Conservation (phyloP, 495 filamentous ascomycete species). For the Filosporella fistucella region DNA sequence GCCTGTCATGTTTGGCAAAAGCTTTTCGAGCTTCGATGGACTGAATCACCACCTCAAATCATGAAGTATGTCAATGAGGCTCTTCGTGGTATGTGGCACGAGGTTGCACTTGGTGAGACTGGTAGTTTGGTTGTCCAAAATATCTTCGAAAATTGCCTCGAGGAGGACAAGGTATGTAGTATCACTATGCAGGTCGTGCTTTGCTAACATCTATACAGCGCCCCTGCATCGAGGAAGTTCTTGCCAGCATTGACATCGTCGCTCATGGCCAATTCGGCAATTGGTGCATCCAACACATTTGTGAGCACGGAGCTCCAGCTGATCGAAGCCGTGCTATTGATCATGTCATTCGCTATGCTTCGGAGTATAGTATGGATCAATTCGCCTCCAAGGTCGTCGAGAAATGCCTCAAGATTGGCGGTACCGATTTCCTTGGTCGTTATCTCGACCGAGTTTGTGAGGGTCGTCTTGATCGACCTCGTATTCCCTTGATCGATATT, state of each 20-base stretch:
- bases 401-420: slow-evolving; percentile 97
- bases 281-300: slow-evolving; percentile 99
- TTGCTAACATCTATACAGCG: slow-evolving; percentile 48
- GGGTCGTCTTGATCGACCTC: slow-evolving; percentile 82
- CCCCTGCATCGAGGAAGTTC: slow-evolving; percentile 92
- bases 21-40: slow-evolving; percentile 97
- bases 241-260: slow-evolving; percentile 89
- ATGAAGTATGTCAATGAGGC: slow-evolving; percentile 99
- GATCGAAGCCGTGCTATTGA: slow-evolving; percentile 93
- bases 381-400: slow-evolving; percentile 99
- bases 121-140: slow-evolving; percentile 98
- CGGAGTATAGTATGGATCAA: slow-evolving; percentile 98
- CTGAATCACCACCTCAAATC: slow-evolving; percentile 89
- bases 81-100: slow-evolving; percentile 95
- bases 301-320: slow-evolving; percentile 88
- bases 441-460: slow-evolving; percentile 94
- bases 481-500: slow-evolving; percentile 97
- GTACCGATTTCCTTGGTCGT: slow-evolving; percentile 81
- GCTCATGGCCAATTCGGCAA: slow-evolving; percentile 99
- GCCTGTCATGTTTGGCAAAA: slow-evolving; percentile 99
- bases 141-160: slow-evolving; percentile 98
- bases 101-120: slow-evolving; percentile 94
- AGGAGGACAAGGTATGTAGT: slow-evolving; percentile 86
- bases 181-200: not conserved
- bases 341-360: slow-evolving; percentile 85